phyloP scores from a whole-genome alignment of 2,329 filamentous ascomycete species.

The Stemphylium lycopersici region DNA sequence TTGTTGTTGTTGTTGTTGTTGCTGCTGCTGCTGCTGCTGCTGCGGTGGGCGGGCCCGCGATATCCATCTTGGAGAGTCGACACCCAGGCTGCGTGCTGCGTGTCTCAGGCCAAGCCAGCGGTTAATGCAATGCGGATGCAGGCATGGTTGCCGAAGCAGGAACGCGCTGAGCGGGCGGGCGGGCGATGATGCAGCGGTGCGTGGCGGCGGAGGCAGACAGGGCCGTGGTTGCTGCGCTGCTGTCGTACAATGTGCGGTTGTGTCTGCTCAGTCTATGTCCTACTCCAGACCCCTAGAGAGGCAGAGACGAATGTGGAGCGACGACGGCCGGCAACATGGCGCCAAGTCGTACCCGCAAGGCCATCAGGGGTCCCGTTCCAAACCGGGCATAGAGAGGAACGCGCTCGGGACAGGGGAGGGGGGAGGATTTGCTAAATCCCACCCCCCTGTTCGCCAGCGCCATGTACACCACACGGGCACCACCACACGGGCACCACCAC shows the following conservation, averaged over 20 bases:
- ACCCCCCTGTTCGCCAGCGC: too few species aligned
- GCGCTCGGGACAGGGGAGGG: background rate
- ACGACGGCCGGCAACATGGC: slow-evolving; percentile 5
- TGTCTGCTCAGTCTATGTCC: background rate
- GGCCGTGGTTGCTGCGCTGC: background rate
- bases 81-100: slow-evolving; percentile 18
- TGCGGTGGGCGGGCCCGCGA: slow-evolving; percentile 20
- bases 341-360: slow-evolving; percentile 8
- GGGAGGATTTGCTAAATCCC: too few species aligned
- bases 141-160: slow-evolving; percentile 38
- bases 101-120: slow-evolving; percentile 41
- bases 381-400: background rate
- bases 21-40: background rate
- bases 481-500: background rate
- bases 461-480: too few species aligned
- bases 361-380: slow-evolving; percentile 7
- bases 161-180: slow-evolving; percentile 24
- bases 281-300: slow-evolving; percentile 2
- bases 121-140: slow-evolving; percentile 31
- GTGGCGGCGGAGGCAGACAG: background rate
- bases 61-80: slow-evolving; percentile 31
- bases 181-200: slow-evolving; percentile 14
- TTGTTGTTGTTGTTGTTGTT: background rate
- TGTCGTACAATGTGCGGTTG: background rate
- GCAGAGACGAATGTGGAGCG: slow-evolving; percentile 6